Conservation (phyloP, 2,329 filamentous ascomycete species). For the Penicillium sp. region DNA sequence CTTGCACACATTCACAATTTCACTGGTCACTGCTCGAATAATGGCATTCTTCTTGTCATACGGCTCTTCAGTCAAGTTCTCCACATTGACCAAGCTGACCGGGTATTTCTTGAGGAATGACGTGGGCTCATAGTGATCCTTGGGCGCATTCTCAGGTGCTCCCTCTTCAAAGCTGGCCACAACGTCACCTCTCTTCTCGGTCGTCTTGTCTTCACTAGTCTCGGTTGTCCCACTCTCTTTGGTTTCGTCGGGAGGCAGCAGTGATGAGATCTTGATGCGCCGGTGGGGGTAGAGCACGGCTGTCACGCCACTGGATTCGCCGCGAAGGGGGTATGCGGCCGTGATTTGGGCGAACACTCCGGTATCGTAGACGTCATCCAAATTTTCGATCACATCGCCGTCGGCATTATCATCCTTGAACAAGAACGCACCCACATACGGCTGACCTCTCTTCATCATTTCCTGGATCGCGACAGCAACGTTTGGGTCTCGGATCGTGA, state of each 20-base stretch:
- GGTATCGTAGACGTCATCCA: constrained; percentile 89
- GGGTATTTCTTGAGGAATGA: constrained; percentile 87
- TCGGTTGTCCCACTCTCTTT: constrained; percentile 24
- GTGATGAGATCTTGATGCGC: constrained; percentile 79
- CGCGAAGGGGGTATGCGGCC: constrained; percentile 80
- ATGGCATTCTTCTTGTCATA: constrained; percentile 85
- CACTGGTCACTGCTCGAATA: constrained; percentile 87
- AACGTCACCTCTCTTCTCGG: constrained; percentile 82
- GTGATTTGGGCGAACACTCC: constrained; percentile 98
- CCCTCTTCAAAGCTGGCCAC: constrained; percentile 95
- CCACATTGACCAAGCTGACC: constrained; percentile 91
- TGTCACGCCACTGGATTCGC: constrained; percentile 79
- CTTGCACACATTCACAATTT: constrained; percentile 98
- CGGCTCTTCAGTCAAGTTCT: constrained; percentile 83
- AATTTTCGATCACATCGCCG: constrained; percentile 84
- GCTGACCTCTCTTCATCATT: constrained; percentile 93
- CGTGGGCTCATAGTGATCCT: constrained; percentile 73
- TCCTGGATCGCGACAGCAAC: constrained; percentile 90
- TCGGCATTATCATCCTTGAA: constrained; percentile 96
- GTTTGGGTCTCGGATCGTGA: constrained; percentile 89
- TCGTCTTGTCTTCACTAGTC: constrained; percentile 39
- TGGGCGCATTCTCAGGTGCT: constrained; percentile 54
- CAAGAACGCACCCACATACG: constrained; percentile 93
- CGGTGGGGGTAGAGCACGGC: constrained; percentile 95
- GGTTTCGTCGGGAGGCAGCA: constrained; percentile 63